A percentile compares a stretch with the other conserved stretches of the same genome.
Evolutionary conservation across 305 asterid species (phyloP).

Genomic region (Ajuga reptans): DNA sequence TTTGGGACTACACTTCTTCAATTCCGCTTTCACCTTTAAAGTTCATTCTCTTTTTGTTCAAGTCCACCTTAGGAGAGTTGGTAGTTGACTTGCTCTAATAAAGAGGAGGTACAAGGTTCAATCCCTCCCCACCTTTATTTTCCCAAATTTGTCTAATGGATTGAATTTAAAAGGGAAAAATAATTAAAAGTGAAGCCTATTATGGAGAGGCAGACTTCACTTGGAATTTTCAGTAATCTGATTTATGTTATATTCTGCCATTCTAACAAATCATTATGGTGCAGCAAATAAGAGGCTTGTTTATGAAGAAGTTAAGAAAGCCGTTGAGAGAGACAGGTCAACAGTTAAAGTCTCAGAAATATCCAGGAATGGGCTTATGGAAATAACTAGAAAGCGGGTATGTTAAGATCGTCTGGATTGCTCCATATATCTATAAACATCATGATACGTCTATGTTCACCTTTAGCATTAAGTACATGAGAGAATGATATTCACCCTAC

Average conservation of each 20-base stretch:
- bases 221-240: not conserved
- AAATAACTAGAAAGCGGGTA: conserved; percentile 93
- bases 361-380: conserved; percentile 93
- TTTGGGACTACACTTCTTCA: not conserved
- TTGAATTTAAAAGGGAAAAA: no score
- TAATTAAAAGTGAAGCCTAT: not conserved
- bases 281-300: conserved; percentile 85
- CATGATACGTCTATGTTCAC: not conserved
- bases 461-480: conserved; percentile 5
- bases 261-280: conserved; percentile 23
- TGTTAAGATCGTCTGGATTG: conserved; percentile 12
- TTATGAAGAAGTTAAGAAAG: conserved; percentile 80
- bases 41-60: not conserved
- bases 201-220: conserved; percentile 13
- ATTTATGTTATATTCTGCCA: not conserved
- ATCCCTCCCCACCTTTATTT: no score
- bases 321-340: conserved; percentile 82
- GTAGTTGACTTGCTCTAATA: not conserved
- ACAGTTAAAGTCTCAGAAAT: conserved; percentile 81
- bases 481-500: not conserved
- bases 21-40: not conserved
- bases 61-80: not conserved
- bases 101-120: not conserved
- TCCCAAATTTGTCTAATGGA: no score
- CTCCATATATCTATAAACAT: not conserved